Evolutionary conservation across 1,139 yeast species (phyloP), one percentile per base, ranked within the genome.

Genomic region (Candida tunisiensis): DNA sequence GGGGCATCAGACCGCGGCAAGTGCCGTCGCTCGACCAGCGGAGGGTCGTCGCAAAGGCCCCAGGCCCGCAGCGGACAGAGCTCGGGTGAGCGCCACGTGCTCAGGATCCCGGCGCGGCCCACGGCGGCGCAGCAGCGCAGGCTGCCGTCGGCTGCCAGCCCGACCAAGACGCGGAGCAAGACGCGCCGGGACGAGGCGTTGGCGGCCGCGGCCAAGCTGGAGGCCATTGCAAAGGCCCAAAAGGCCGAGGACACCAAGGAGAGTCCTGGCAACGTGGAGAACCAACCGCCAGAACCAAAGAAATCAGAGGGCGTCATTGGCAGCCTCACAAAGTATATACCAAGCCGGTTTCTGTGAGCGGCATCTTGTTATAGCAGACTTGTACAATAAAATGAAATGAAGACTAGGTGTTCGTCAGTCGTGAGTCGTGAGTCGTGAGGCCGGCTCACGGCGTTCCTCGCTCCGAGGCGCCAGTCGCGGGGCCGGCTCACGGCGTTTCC

Each of bases 251-350:
- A 15, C n/a, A 5, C 6, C 5, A 15, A 15, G 8, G 24, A 22
- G 8, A 22, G n/a, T 6, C 8, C 9, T 6, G 6, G 15, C 14
- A 7, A n/a, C 12, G 15, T 10, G 15, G 16, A 8, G n/a, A 15
- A 21, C 11, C 18, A 12, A 3, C 16, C 13, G 14, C 24, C 26
- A 13, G 18, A 17, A 25, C 16, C 17, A 23, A 26, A 17, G 21
- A 28, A 9, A 24, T 20, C 16, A 16, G 27, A 19, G 19, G 31
- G 27, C 12, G 28, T 29, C 19, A 29, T 31, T 21, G 38, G 39
- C 18, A 38, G 32, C 23, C 25, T 38, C 19, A 31, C 37, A 25
- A 38, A 38, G 29, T 38, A 33, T 29, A 29, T 38, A 19, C 38
- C 37, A 11, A 34, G 40, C 25, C 19, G 42, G 30, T 38, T 38